A percentile compares a stretch with the other conserved stretches of the same genome.
Conservation (phyloP, 306 rosid genomes). For the Biancaea sappan region DNA sequence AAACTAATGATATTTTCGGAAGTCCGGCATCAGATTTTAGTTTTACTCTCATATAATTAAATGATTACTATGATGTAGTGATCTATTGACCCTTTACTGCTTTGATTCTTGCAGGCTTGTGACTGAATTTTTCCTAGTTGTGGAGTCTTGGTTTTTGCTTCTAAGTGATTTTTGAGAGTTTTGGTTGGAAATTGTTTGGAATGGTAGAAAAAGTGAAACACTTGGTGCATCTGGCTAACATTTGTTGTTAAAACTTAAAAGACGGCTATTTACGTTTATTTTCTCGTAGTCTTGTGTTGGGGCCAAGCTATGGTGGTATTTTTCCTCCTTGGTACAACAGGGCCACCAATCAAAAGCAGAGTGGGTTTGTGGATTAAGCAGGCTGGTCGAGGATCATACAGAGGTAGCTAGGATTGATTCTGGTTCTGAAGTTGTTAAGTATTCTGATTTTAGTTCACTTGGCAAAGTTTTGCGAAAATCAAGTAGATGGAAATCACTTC, state of each 20-base stretch:
- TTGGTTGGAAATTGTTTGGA: slow-evolving; percentile 25
- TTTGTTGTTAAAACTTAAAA: slow-evolving; percentile 38
- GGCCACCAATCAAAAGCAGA: slow-evolving; percentile 72
- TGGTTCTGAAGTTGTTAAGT: slow-evolving; percentile 37
- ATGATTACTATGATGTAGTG: not conserved
- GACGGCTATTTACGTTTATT: slow-evolving; percentile 44
- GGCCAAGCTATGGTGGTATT: slow-evolving; percentile 62
- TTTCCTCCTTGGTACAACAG: slow-evolving; percentile 56
- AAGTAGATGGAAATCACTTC: slow-evolving; percentile 61
- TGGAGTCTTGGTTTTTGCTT: not conserved
- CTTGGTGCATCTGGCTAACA: slow-evolving; percentile 24
- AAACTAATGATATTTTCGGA: not conserved
- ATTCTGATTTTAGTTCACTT: slow-evolving; percentile 34
- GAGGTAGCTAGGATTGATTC: slow-evolving; percentile 91
- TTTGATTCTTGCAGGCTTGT: slow-evolving; percentile 38
- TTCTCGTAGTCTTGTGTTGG: slow-evolving; percentile 44
- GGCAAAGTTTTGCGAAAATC: slow-evolving; percentile 28
- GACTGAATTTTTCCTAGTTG: not conserved
- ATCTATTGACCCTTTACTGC: not conserved
- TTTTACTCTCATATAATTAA: not conserved
- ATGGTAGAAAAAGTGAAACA: slow-evolving; percentile 27
- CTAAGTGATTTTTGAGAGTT: not conserved
- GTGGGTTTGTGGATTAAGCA: slow-evolving; percentile 81
- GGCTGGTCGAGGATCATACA: slow-evolving; percentile 87
- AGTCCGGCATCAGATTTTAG: not conserved